Conservation (phyloP, 1,284 basidiomycete genomes). For the Melampsora abietis-canadensis region DNA sequence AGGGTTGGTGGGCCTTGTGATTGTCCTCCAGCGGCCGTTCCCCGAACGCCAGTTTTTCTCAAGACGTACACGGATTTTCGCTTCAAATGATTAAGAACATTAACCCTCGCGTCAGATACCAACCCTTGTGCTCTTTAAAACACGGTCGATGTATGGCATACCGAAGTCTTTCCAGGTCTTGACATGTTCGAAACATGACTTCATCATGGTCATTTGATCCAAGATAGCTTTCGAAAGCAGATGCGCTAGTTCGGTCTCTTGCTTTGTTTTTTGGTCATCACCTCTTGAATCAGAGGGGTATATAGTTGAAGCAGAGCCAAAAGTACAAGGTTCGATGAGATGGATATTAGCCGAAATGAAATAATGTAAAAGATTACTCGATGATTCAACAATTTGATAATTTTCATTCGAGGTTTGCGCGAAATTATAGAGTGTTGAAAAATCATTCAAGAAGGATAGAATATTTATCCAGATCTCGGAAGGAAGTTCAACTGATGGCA, state of each 20-base stretch:
- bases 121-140: neutral
- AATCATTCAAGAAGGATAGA: neutral
- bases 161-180: constrained; percentile 1
- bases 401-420: neutral
- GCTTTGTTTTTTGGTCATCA: neutral
- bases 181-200: neutral
- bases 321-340: neutral
- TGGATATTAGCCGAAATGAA: neutral
- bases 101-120: neutral
- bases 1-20: neutral
- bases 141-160: neutral
- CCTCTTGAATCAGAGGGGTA: neutral
- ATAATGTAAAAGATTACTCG: neutral
- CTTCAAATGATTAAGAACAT: neutral
- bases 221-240: neutral
- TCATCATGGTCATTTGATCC: neutral
- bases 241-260: neutral
- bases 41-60: neutral
- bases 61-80: neutral
- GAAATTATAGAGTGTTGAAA: neutral
- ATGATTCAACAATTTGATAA: neutral
- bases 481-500: neutral
- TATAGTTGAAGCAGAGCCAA: neutral
- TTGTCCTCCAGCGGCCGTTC: neutral
- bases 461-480: neutral